Evolutionary conservation across 495 filamentous ascomycete genomes (phyloP), one percentile per base, ranked within the genome.

Genomic region (Penicillium argentinense): DNA sequence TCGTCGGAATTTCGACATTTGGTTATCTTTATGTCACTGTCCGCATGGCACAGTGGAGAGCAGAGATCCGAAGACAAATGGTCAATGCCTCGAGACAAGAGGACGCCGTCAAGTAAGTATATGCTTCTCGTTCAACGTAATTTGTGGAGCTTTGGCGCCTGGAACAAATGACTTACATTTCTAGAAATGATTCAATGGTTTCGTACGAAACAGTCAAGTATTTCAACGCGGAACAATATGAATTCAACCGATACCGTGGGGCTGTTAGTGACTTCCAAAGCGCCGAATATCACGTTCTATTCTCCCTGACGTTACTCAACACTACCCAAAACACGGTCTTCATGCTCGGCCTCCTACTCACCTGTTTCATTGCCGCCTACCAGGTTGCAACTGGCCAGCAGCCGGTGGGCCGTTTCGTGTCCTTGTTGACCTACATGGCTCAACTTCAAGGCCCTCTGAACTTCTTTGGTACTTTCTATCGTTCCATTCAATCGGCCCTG

Each of bases 201-300:
- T 93, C 91, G 9, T 98, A 97, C 63, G 93, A 98, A 66, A 97
- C 93, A 18, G 93, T 98, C 58, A 97, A 98, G 64, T 97, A 97
- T 61, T 98, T 98, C 77, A 97, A 97, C 59, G 92, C 93, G 2
- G 93, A 98, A 62, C 76, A 82, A 5, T 96, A 91, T 64, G 93
- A 98, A 58, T 97, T 96, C 64, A 79, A 83, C 27, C 84, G 95
- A 7, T 96, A 92, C 57, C 78, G 89, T 13, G 64, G 74, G 2
- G 89, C 92, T 3, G 88, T 98, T 16, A 69, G 76, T 21, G 85
- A 85, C 42, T 97, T 83, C 67, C 95, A 98, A 64, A 74, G 68
- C 42, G 87, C 89, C 34, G 93, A 97, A 68, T 91, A 93, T 61
- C 83, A 87, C 51, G 90, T 97, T 19, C 76, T 89, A 7, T 82